A percentile compares a stretch with the other conserved stretches of the same genome.
Evolutionary conservation across 768 basidiomycete species (phyloP).

Genomic region (Xerocomus spinulosus): DNA sequence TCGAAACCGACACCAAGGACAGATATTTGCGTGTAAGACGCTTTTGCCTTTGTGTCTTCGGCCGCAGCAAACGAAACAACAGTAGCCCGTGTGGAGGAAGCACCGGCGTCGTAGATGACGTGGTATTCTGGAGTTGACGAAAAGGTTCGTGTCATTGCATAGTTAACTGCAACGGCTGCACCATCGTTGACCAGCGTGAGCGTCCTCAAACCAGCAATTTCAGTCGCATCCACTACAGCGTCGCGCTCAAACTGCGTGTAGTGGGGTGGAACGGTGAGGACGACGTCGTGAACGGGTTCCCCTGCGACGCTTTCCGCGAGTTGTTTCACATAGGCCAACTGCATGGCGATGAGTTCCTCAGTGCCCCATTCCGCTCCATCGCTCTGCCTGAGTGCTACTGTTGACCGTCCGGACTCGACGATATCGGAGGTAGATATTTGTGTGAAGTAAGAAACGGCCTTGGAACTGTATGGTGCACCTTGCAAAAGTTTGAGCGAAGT

Average conservation of each 20-base stretch:
- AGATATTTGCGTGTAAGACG: slow-evolving; percentile 62
- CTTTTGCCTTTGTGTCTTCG: slow-evolving; percentile 46
- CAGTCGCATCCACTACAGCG: slow-evolving; percentile 87
- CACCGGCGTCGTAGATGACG: slow-evolving; percentile 92
- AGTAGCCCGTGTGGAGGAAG: slow-evolving; percentile 74
- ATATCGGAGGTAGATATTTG: slow-evolving; percentile 53
- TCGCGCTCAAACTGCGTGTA: slow-evolving; percentile 90
- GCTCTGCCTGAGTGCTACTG: slow-evolving; percentile 54
- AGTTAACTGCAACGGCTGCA: slow-evolving; percentile 93
- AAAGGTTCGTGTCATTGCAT: slow-evolving; percentile 94
- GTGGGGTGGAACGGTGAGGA: slow-evolving; percentile 87
- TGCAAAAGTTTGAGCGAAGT: slow-evolving; percentile 81
- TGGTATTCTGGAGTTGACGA: slow-evolving; percentile 69
- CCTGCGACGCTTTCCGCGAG: slow-evolving; percentile 74
- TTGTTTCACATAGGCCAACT: slow-evolving; percentile 83
- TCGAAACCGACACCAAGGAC: slow-evolving; percentile 84
- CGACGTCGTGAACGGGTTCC: slow-evolving; percentile 77
- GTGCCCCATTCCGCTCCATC: slow-evolving; percentile 70
- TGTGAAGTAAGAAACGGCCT: slow-evolving; percentile 52
- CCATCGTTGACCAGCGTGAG: slow-evolving; percentile 90
- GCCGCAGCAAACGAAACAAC: slow-evolving; percentile 59
- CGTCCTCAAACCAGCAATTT: slow-evolving; percentile 81
- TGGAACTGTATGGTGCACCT: slow-evolving; percentile 60
- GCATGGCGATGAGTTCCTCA: slow-evolving; percentile 93
- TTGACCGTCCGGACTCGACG: slow-evolving; percentile 51